Evolutionary conservation across 2,329 filamentous ascomycete genomes (phyloP), one percentile per base, ranked within the genome.

Genomic region (Aspergillus unguis): DNA sequence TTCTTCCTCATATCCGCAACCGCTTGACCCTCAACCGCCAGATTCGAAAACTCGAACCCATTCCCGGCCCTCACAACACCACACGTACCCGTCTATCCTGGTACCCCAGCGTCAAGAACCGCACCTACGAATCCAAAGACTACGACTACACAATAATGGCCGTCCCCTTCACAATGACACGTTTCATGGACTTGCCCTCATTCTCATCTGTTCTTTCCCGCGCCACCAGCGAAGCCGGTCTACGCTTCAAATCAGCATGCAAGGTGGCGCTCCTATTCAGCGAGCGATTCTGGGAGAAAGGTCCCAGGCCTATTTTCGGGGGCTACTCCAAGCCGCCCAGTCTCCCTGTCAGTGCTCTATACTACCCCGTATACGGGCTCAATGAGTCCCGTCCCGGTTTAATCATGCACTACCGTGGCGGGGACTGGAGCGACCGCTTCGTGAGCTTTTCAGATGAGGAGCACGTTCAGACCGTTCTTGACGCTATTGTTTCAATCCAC

Each of bases 101-200:
- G 63, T 63, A 58, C 41, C 60, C 61, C n/a, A 54, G 38, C 17
- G 46, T 58, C 26, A 53, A 44, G 2, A 62, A 65, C 36, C 57
- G 59, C n/a, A 64, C 61, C 10, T 58, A 43, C 35, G 57, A 65
- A 29, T 58, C 61, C 3, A 65, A 69, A n/a, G 58, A 62, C 1
- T 74, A 71, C 32, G 71, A 74, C 49, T 73, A 73, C 50, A 61
- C 70, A 1, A 65, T 74, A 38, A 71, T 72, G 58, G 67, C 67
- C 6, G 66, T 67, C 0, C 71, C 71, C 0, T 66, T 74, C 43
- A 74, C 71, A 26, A 58, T 71, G 45, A 65, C 70, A 17, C 66
- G 69, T 29, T 70, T 70, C 50, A 71, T 70, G 71, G 62, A 73
- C 4, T 50, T 73, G 1, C 71, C 71, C 0, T 54, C 58, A 4